A percentile compares a stretch with the other conserved stretches of the same genome.
phyloP scores from a whole-genome alignment of 305 asterid genomes.

The Stenogyne calaminthoides region DNA sequence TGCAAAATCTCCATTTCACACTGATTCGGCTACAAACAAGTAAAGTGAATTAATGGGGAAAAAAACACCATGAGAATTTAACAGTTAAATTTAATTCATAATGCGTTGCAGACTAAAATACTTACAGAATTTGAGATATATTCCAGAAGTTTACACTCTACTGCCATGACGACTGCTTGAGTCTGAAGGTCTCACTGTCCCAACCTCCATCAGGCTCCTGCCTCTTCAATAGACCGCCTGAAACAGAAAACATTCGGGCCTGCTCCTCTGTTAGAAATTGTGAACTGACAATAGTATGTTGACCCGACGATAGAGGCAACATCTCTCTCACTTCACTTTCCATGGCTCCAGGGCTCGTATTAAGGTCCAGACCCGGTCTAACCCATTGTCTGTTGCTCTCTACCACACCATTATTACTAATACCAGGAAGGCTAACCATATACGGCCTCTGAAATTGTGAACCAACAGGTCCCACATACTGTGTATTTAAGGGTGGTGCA shows the following conservation, averaged over 20 bases:
- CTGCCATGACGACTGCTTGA: constrained; percentile 80
- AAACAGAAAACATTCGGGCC: constrained; percentile 48
- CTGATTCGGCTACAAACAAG: neutral
- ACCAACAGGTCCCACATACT: constrained; percentile 63
- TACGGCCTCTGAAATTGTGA: constrained; percentile 79
- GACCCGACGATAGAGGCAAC: constrained; percentile 50
- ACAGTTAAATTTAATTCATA: neutral
- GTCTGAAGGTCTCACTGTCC: constrained; percentile 69
- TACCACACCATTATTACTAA: constrained; percentile 42
- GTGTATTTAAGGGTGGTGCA: constrained; percentile 60
- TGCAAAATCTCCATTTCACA: neutral
- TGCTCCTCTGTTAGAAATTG: constrained; percentile 74
- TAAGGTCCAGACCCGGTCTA: constrained; percentile 84
- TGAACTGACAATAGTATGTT: constrained; percentile 61
- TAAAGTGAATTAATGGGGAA: neutral
- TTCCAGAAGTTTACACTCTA: constrained; percentile 29
- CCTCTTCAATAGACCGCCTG: constrained; percentile 64
- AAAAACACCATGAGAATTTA: neutral
- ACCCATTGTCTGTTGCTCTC: constrained; percentile 73
- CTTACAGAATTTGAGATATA: constrained; percentile 20
- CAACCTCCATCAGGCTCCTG: constrained; percentile 80
- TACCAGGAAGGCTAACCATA: constrained; percentile 54
- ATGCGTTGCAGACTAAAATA: neutral
- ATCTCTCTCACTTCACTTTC: constrained; percentile 64
- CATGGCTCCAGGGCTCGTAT: constrained; percentile 77